phyloP scores from a whole-genome alignment of 1,139 yeast species.

The Fermentozyma sake region DNA sequence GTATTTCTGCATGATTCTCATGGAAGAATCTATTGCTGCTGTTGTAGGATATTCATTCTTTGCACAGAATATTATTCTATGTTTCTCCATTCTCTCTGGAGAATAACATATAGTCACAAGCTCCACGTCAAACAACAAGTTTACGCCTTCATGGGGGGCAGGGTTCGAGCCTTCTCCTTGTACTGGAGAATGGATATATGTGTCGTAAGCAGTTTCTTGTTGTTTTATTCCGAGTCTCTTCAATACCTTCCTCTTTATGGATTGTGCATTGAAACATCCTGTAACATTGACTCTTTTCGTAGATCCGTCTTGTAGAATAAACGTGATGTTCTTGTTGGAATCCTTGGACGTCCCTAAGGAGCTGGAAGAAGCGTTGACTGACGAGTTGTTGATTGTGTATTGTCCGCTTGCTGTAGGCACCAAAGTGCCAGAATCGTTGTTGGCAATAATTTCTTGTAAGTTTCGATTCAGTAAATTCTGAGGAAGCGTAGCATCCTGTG shows the following conservation, averaged over 20 bases:
- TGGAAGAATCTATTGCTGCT: constrained; percentile 65
- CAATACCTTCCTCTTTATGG: constrained; percentile 68
- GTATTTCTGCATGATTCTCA: constrained; percentile 32
- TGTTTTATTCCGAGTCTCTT: constrained; percentile 52
- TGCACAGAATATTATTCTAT: constrained; percentile 68
- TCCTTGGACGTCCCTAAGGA: constrained; percentile 18
- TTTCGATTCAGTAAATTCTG: too few relatives aligned
- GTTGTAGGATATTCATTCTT: constrained; percentile 60
- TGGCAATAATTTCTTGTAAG: constrained; percentile 11
- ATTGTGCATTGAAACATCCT: constrained; percentile 78
- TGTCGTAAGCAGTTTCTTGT: constrained; percentile 36
- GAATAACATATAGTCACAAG: constrained; percentile 79
- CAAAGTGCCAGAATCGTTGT: constrained; percentile 13
- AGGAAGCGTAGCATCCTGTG: constrained; percentile 5
- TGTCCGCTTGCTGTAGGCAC: constrained; percentile 9
- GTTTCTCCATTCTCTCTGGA: constrained; percentile 64
- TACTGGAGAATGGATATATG: constrained; percentile 30
- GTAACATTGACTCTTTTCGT: constrained; percentile 67
- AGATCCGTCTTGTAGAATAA: constrained; percentile 76
- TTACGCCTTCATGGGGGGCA: constrained; percentile 25
- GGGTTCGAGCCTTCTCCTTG: constrained; percentile 1
- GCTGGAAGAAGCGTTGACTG: background rate
- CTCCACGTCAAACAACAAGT: constrained; percentile 69
- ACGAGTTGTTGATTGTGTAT: too few relatives aligned
- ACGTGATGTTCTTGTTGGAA: constrained; percentile 49